Evolutionary conservation across 2,329 filamentous ascomycete genomes (phyloP), one percentile per base, ranked within the genome.

Genomic region (Cercospora janseana): DNA sequence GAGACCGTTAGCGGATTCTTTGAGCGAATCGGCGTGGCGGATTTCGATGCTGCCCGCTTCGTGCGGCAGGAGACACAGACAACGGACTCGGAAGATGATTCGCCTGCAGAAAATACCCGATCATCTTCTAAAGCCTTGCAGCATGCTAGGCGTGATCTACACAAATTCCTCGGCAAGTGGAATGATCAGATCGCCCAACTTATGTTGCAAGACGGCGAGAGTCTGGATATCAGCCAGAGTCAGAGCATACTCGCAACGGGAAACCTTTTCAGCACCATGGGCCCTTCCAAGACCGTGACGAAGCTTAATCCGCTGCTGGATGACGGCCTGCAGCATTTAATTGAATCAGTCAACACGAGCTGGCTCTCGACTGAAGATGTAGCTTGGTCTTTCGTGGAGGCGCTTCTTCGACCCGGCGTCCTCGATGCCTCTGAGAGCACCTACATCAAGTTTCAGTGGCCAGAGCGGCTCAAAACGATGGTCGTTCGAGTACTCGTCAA

Each of bases 391-490:
- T 83, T 79, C 77, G 62, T 83, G n/a, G 70, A 73, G 51, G 60
- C 65, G 8, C 68, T 82, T 16, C 66, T 83, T 4, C 70, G 70
- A 46, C 75, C 75, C 2, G 63, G 68, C 3, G 65, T 57, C 7
- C 7, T 61, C 62, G 13, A 27, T 13, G 5, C 32, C 10, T 16
- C 52, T 49, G 44, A 47, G 21, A 54, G 56, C 56, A 74, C 73
- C 48, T 85, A 85, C 58, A 66, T 72, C 18, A 65, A 68, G n/a
- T 76, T 75, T 47, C 65, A 70, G 34, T 85, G 81, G 81, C 68
- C 78, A 0, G 73, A 78, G 26, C 65, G 69, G 9, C 70, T 84
- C 16, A 83, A 83, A 60, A 71, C 77, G 8, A 73, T 74, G 6
- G 66, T 82, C 1, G 72, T 79, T 3, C 70, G 78, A 47, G 66